Evolutionary conservation across 2,329 filamentous ascomycete species (phyloP).

Genomic region (Helotiales sp.): DNA sequence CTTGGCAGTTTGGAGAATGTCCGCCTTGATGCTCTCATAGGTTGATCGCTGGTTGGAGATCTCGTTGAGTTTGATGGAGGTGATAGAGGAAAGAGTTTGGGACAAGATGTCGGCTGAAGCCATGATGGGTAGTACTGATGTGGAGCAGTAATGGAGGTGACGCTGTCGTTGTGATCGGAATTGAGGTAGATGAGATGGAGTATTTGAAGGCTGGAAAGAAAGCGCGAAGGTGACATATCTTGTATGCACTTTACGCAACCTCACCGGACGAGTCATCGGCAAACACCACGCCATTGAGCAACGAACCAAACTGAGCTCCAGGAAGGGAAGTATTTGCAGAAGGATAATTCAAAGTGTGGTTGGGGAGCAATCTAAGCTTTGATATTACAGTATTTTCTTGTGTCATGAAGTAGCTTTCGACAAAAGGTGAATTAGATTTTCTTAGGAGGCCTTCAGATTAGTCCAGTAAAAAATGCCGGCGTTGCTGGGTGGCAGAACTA

Average conservation of each 20-base stretch:
- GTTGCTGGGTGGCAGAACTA: no score
- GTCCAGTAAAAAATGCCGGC: no score
- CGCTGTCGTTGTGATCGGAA: background rate
- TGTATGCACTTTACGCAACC: background rate
- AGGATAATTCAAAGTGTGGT: no score
- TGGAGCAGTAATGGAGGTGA: background rate
- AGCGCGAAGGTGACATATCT: background rate
- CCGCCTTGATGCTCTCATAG: conserved; percentile 47
- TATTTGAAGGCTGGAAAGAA: background rate
- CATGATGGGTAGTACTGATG: conserved; percentile 25
- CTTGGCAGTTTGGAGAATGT: conserved; percentile 39
- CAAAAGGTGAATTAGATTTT: no score
- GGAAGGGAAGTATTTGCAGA: no score
- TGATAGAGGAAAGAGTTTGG: conserved; percentile 54
- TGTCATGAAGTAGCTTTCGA: no score
- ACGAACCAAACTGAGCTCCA: background rate
- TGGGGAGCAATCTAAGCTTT: no score
- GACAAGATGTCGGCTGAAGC: conserved; percentile 44
- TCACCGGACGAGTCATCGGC: background rate
- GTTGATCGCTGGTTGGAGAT: conserved; percentile 49
- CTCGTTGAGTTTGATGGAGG: conserved; percentile 55
- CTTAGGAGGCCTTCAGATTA: no score
- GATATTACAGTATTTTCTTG: no score
- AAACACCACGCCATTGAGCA: background rate
- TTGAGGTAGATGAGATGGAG: background rate